Evolutionary conservation across 2,329 filamentous ascomycete species (phyloP).

Genomic region (Cladophialophora bantiana): DNA sequence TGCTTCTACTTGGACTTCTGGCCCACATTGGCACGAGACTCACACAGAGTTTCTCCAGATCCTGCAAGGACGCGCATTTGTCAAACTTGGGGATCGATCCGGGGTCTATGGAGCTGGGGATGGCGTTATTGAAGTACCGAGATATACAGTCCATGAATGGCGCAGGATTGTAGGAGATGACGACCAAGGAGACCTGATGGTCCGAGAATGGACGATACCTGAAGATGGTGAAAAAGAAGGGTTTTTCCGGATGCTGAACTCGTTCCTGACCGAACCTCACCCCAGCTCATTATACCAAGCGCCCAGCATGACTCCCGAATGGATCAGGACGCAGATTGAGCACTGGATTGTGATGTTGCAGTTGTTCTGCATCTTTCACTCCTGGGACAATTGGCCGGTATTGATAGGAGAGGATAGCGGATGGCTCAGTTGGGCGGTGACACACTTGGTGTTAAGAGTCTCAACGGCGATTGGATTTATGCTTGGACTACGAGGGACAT

Average conservation of each 20-base stretch:
- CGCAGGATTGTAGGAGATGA: constrained; percentile 44
- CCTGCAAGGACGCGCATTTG: constrained; percentile 48
- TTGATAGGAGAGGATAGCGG: constrained; percentile 29
- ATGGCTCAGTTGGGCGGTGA: constrained; percentile 27
- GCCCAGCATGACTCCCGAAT: constrained; percentile 6
- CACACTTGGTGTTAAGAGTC: constrained; percentile 24
- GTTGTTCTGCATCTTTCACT: constrained; percentile 29
- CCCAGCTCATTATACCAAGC: constrained; percentile 24
- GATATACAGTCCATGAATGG: constrained; percentile 56
- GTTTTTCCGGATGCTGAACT: constrained; percentile 61
- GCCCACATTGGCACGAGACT: constrained; percentile 58
- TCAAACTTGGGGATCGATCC: constrained; percentile 26
- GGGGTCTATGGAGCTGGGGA: constrained; percentile 20
- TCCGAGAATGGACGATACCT: constrained; percentile 58
- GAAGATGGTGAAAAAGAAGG: constrained; percentile 55
- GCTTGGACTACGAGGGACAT: constrained; percentile 28
- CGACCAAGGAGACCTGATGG: constrained; percentile 48
- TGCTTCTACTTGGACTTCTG: constrained; percentile 57
- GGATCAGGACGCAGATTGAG: constrained; percentile 24
- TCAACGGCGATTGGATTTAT: constrained; percentile 18
- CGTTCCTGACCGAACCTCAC: constrained; percentile 32
- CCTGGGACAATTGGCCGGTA: constrained; percentile 34
- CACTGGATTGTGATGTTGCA: constrained; percentile 30
- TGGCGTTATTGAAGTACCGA: constrained; percentile 44
- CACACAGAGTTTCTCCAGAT: constrained; percentile 58